Conservation (phyloP, 352 stramenopile species). For the Globisporangium viniferum region DNA sequence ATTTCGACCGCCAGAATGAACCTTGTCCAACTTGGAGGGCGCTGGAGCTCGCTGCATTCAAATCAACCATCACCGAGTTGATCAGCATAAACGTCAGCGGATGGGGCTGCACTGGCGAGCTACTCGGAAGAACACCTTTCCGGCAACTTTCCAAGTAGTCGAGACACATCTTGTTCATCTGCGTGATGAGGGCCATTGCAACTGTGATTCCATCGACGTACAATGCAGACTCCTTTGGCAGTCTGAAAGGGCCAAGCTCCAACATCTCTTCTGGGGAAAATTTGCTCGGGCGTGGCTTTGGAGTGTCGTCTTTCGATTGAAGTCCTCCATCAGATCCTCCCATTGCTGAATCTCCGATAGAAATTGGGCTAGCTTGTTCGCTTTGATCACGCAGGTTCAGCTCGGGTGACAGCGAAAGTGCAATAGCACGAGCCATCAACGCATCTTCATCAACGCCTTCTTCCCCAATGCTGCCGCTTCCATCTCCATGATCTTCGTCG, state of each 20-base stretch:
- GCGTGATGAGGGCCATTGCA: slow-evolving; percentile 48
- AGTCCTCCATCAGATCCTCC: slow-evolving; percentile 2
- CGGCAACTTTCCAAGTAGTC: slow-evolving; percentile 73
- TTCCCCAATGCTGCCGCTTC: slow-evolving; percentile 40
- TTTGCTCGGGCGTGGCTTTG: slow-evolving; percentile 42
- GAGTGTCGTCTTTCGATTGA: slow-evolving; percentile 10
- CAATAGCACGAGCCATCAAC: slow-evolving; percentile 86
- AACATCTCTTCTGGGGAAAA: slow-evolving; percentile 76
- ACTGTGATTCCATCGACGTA: slow-evolving; percentile 53
- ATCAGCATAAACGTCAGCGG: slow-evolving; percentile 87
- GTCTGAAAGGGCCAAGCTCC: slow-evolving; percentile 57
- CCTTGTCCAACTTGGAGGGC: slow-evolving; percentile 21
- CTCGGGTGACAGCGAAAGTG: slow-evolving; percentile 83
- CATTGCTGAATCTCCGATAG: slow-evolving; percentile 20
- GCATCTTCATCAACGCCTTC: slow-evolving; percentile 86
- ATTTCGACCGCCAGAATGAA: slow-evolving; percentile 36
- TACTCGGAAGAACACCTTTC: slow-evolving; percentile 60
- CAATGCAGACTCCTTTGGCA: slow-evolving; percentile 30
- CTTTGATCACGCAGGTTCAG: slow-evolving; percentile 67
- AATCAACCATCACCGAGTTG: slow-evolving; percentile 72
- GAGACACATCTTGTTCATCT: slow-evolving; percentile 68
- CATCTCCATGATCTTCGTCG: slow-evolving; percentile 47
- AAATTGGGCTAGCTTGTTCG: slow-evolving; percentile 23
- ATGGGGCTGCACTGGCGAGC: slow-evolving; percentile 68
- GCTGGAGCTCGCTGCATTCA: slow-evolving; percentile 24